A percentile compares a stretch with the other conserved stretches of the same genome.
These are phyloP conservation scores for Pichia sp. DNA, from an alignment of 1,139 yeast genomes.

Conservation along the genomic window DNA sequence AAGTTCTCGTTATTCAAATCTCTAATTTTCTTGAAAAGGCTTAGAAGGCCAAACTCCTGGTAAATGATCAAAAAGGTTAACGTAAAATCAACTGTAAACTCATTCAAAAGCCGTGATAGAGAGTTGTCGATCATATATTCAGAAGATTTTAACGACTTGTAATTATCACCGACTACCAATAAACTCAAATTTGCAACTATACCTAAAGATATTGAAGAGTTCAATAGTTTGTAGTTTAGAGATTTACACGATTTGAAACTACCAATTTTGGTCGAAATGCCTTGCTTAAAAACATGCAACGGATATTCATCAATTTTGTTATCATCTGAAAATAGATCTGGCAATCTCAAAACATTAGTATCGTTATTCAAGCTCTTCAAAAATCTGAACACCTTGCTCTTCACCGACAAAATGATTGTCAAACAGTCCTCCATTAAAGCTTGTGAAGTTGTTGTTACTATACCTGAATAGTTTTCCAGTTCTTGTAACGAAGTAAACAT, in stretches of 20 bases:
- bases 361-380: conserved; percentile 20
- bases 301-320: conserved; percentile 20
- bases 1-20: conserved; percentile 19
- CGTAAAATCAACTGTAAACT: conserved; percentile 26
- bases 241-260: conserved; percentile 27
- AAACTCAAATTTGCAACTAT: conserved; percentile 32
- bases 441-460: conserved; percentile 12
- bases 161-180: conserved; percentile 31
- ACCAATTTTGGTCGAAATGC: conserved; percentile 24
- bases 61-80: conserved; percentile 31
- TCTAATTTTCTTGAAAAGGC: conserved; percentile 31
- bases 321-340: conserved; percentile 16
- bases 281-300: conserved; percentile 23
- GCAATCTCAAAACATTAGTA: conserved; percentile 20
- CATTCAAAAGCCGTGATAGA: conserved; percentile 22
- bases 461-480: conserved; percentile 14
- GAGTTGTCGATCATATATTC: conserved; percentile 15
- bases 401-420: conserved; percentile 19
- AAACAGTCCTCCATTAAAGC: conserved; percentile 22
- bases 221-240: conserved; percentile 30
- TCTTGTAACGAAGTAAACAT: conserved; percentile 18
- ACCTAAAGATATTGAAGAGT: conserved; percentile 31
- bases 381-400: conserved; percentile 22
- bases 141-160: conserved; percentile 14
- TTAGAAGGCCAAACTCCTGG: conserved; percentile 37